Evolutionary conservation across 2,329 filamentous ascomycete genomes (phyloP).

Genomic region (Cyanodermella asteris): DNA sequence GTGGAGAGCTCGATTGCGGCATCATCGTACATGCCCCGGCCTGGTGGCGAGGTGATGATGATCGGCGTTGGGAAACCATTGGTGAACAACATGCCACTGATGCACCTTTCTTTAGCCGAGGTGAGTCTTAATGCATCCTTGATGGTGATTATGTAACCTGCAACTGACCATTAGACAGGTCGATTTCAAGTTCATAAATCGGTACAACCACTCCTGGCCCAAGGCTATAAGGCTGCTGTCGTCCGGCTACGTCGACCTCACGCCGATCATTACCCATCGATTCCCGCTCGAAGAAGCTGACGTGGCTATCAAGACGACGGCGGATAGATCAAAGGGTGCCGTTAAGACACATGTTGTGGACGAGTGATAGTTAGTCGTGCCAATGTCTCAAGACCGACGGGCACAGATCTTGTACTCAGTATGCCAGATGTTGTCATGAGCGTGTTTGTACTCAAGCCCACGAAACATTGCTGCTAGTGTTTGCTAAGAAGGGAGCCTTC

Average conservation of each 20-base stretch:
- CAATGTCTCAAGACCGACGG: too few relatives aligned
- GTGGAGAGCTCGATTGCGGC: too few relatives aligned
- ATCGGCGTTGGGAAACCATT: constrained; percentile 39
- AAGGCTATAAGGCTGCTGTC: constrained; percentile 38
- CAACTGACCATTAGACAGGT: constrained; percentile 29
- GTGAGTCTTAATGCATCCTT: constrained; percentile 7
- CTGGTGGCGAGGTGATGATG: constrained; percentile 40
- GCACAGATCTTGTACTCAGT: too few relatives aligned
- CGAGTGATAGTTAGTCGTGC: too few relatives aligned
- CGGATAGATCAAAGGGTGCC: constrained; percentile 29
- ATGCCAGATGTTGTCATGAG: too few relatives aligned
- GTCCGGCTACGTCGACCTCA: constrained; percentile 38
- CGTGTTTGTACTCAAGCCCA: too few relatives aligned
- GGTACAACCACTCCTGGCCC: constrained; percentile 49
- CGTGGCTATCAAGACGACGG: constrained; percentile 32
- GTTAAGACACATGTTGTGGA: constrained; percentile 42
- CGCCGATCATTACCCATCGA: constrained; percentile 38
- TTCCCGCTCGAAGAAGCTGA: constrained; percentile 39
- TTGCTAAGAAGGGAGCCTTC: too few relatives aligned
- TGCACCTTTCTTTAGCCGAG: constrained; percentile 41
- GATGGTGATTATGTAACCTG: neutral
- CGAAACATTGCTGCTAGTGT: too few relatives aligned
- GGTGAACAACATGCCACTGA: constrained; percentile 46
- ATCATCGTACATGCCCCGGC: too few relatives aligned
- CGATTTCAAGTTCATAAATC: constrained; percentile 47